phyloP scores from a whole-genome alignment of 192 early-diverging fungal genomes.

The Allomyces javanicus region DNA sequence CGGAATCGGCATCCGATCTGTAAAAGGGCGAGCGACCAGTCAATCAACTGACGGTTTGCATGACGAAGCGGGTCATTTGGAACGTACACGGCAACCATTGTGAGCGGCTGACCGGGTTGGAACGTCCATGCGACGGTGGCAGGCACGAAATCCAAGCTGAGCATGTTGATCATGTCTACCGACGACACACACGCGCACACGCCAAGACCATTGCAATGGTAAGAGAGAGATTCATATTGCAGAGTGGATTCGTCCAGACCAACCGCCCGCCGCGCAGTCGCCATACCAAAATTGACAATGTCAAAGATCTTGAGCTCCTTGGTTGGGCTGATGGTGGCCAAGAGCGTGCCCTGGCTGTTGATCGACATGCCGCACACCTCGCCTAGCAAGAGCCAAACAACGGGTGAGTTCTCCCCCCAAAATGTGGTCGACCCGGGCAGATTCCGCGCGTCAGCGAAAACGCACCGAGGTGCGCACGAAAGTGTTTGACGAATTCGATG shows the following conservation, averaged over 20 bases:
- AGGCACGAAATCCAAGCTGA: slow-evolving; percentile 59
- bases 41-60: background rate
- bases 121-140: slow-evolving; percentile 65
- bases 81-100: slow-evolving; percentile 55
- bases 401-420: too few relatives aligned
- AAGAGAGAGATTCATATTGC: slow-evolving; percentile 1
- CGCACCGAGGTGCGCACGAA: slow-evolving; percentile 61
- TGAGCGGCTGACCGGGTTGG: slow-evolving; percentile 61
- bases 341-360: slow-evolving; percentile 46
- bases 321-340: slow-evolving; percentile 68
- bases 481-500: slow-evolving; percentile 98
- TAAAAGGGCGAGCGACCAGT: background rate
- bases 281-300: slow-evolving; percentile 76
- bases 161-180: slow-evolving; percentile 91
- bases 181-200: too few relatives aligned
- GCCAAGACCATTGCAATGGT: background rate
- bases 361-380: slow-evolving; percentile 6
- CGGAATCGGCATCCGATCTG: slow-evolving; percentile 53
- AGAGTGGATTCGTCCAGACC: too few relatives aligned
- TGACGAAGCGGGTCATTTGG: background rate
- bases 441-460: background rate
- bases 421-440: too few relatives aligned
- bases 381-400: background rate
- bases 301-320: slow-evolving; percentile 86
- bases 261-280: too few relatives aligned